Evolutionary conservation across 768 basidiomycete species (phyloP), one percentile per base, ranked within the genome.

Genomic region (Termitomyces sp.): DNA sequence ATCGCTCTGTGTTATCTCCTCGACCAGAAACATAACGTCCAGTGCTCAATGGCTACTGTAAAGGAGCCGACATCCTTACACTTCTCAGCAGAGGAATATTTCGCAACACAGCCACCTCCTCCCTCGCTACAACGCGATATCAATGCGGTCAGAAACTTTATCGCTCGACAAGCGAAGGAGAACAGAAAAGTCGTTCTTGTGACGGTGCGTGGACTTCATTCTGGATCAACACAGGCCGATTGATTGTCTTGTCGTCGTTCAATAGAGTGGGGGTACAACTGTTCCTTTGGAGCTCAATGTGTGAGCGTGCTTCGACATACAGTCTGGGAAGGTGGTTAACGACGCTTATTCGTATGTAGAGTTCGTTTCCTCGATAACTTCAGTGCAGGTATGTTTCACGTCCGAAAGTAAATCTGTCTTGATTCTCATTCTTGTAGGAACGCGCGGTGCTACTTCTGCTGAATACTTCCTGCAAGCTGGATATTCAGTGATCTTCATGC

Each of bases 311-410:
- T 69, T 57, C 63, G 58, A 58, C 63, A 56, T 66, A 55, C 63
- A 58, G 36, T 61, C 65, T 69, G 52, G 58, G 58, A 59, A 43
- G 33, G 24, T 55, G 52, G 53, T 63, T 66, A 28, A 52, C 7
- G 57, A 63, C 54, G 59, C 54, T 61, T 61, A 62, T 61, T 62
- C 53, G 61, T 60, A 60, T 68, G 60, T 70, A 99, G 96, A 65
- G 97, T 99, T 48, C 92, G 97, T 52, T 99, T 98, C 71, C 79
- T 99, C 30, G 96, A 98, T 70, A 98, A 99, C 76, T 98, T 98
- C 73, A 97, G 94, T 72, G 96, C 97, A 59, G 94, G 94, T 90
- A 48, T 60, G 87, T 67, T 35, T 2, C 18, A 20, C 36, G n/a
- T 16, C 47, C n/a, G 7, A 30, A 11, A 7, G 18, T 18, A 24